Base-by-base conservation (phyloP, 768 basidiomycete genomes). In the Asterophora parasitica region DNA sequence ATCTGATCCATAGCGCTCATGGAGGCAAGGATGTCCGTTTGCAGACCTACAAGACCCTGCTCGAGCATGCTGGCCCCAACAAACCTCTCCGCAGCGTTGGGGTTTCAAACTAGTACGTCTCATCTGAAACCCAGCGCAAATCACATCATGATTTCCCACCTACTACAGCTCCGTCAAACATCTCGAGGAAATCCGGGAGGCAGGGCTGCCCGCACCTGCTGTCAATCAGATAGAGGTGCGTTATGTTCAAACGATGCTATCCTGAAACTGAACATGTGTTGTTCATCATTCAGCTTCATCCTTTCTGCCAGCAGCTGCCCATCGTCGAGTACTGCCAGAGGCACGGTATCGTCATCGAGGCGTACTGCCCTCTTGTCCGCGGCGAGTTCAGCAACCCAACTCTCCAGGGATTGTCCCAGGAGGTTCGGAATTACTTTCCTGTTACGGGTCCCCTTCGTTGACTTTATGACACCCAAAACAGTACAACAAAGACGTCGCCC, bases 181-280 rank as follows among this genome's bases (percentile, higher is more conserved):
- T 53, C 70, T 91, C 2, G 79, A 89, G 53, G 87, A 91, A 64
- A 83, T 92, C 35, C 72, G 65, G 42, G 64, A 67, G 8, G 80
- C 78, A 0, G 83, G 84, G 3, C 69, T 78, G 32, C 78, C 79
- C 44, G 64, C 71, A 49, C 90, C 89, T 5, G 62, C 79, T 2
- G 82, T 92, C 43, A 90, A 92, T 58, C 89, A 92, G 61, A 78
- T 92, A 42, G 88, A 92, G 75, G 88, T 80, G 57, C 17, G 68
- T n/a, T n/a, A n/a, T n/a, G n/a, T n/a, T n/a, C n/a, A n/a, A n/a
- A n/a, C n/a, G n/a, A n/a, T n/a, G n/a, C n/a, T n/a, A n/a, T n/a
- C n/a, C n/a, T n/a, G n/a, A n/a, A n/a, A n/a, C n/a, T n/a, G n/a
- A n/a, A n/a, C n/a, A n/a, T n/a, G n/a, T n/a, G n/a, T n/a, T n/a